Evolutionary conservation across 2,329 filamentous ascomycete genomes (phyloP), one percentile per base, ranked within the genome.

Genomic region (Pseudogymnoascus sp.): DNA sequence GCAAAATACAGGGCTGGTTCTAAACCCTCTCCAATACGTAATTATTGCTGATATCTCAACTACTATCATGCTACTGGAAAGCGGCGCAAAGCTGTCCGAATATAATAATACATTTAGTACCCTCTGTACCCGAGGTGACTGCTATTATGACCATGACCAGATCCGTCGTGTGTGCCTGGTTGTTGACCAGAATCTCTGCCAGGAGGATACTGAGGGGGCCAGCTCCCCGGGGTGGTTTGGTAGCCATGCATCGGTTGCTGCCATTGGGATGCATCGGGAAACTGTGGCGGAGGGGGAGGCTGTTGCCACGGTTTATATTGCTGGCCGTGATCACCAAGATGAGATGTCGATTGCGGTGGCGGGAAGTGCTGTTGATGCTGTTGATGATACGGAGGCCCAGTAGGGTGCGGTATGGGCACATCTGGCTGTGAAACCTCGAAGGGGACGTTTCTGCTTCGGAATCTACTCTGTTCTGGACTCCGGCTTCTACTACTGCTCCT

Each of bases 401-500:
- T 5, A 55, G 25, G 7, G n/a, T 55, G 49, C 5, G 49, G 49
- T 16, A 12, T 33, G n/a, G 49, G 9, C n/a, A 16, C 3, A 23
- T 55, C 49, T 22, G 25, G 49, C 49, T 55, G n/a, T 33, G 49
- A 19, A 55, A n/a, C 49, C 49, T 55, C 49, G n/a, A 55, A 33
- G 1, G 49, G 28, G 28, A 55, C 8, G 28, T 55, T 55, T 33
- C 49, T 55, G 49, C 28, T 35, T 9, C 49, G 28, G 28, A 55
- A 55, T 28, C 49, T 35, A 11, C 28, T 55, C 14, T 45, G 35
- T 14, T 9, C 12, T 49, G 39, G 52, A 61, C 58, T 62, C 58
- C 52, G 35, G 19, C 61, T 62, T 41, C 55, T 39, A 6, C 38
- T 58, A 5, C 25, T 62, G 14, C 55, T 60, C n/a, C 41, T 35